A percentile compares a stretch with the other conserved stretches of the same genome.
Evolutionary conservation across 257 asterid genomes (phyloP).

Genomic region (Ligustrum vulgare): DNA sequence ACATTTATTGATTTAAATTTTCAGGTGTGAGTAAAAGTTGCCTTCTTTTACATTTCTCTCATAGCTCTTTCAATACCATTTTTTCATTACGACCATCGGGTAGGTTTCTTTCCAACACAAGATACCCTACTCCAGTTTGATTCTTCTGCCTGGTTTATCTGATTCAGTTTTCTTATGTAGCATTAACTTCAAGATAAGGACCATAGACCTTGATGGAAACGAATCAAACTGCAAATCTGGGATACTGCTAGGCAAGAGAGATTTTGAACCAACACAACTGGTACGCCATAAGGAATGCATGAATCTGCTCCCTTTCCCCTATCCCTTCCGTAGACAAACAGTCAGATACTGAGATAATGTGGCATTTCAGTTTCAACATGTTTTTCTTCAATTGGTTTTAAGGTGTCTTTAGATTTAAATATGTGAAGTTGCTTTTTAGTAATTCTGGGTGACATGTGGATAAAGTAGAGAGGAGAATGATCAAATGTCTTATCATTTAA

Average conservation of each 20-base stretch:
- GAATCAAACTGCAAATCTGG: conserved; percentile 70
- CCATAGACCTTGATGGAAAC: conserved; percentile 62
- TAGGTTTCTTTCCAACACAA: conserved; percentile 26
- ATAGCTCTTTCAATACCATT: conserved; percentile 98
- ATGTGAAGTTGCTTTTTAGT: not conserved
- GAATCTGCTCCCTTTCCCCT: not conserved
- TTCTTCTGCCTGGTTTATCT: conserved; percentile 11
- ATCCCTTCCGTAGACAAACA: conserved; percentile 17
- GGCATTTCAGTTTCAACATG: conserved; percentile 1
- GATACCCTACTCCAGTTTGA: conserved; percentile 7
- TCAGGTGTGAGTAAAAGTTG: conserved; percentile 97
- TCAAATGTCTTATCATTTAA: not conserved
- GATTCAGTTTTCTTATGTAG: conserved; percentile 35
- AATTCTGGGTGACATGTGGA: not conserved
- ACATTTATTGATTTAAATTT: not conserved
- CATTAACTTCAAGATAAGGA: conserved; percentile 70
- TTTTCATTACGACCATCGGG: conserved; percentile 91
- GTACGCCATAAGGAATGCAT: conserved; percentile 32
- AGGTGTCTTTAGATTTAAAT: not conserved
- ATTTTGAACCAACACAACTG: conserved; percentile 65
- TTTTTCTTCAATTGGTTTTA: not conserved
- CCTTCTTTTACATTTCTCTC: conserved; percentile 94
- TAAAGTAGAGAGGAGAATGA: not conserved
- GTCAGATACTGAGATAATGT: not conserved
- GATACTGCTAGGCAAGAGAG: conserved; percentile 78